phyloP scores from a whole-genome alignment of 176 grass and related monocot genomes.

The Calamus simplicifolius region DNA sequence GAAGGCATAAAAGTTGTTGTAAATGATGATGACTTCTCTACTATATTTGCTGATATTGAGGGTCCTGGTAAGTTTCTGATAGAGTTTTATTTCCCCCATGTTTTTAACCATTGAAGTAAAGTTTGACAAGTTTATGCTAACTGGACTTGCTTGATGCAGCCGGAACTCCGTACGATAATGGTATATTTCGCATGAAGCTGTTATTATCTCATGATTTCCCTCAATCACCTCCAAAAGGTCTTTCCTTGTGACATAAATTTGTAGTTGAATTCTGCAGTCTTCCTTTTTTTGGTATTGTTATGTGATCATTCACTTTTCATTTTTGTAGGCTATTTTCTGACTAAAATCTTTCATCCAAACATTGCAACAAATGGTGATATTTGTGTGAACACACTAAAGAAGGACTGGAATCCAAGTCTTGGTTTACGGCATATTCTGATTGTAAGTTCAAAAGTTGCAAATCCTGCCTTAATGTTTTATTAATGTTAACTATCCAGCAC shows the following conservation, averaged over 20 bases:
- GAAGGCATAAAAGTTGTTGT: constrained; percentile 93
- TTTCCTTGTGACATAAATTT: not conserved
- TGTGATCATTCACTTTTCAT: not conserved
- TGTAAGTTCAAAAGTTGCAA: constrained; percentile 27
- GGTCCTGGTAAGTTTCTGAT: constrained; percentile 42
- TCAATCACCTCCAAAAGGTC: constrained; percentile 87
- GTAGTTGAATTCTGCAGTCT: too few relatives aligned
- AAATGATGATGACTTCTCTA: constrained; percentile 93
- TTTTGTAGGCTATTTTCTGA: constrained; percentile 73
- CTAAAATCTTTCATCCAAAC: constrained; percentile 97
- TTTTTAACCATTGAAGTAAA: not conserved
- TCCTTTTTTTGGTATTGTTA: too few relatives aligned
- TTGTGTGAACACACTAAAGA: constrained; percentile 89
- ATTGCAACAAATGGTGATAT: constrained; percentile 87
- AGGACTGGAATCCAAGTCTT: constrained; percentile 87
- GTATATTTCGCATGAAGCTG: constrained; percentile 91
- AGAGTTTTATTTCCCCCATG: not conserved
- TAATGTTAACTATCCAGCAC: too few relatives aligned
- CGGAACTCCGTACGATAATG: constrained; percentile 93
- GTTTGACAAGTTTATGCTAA: constrained; percentile 9
- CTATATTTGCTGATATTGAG: constrained; percentile 92
- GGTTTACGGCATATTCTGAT: constrained; percentile 83
- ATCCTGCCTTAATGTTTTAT: not conserved
- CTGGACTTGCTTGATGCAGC: constrained; percentile 25
- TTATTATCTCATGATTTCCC: constrained; percentile 72